A percentile compares a stretch with the other conserved stretches of the same genome.
Conservation (phyloP, 371 early-diverging fungal genomes). For the Furculomyces boomerangus region DNA sequence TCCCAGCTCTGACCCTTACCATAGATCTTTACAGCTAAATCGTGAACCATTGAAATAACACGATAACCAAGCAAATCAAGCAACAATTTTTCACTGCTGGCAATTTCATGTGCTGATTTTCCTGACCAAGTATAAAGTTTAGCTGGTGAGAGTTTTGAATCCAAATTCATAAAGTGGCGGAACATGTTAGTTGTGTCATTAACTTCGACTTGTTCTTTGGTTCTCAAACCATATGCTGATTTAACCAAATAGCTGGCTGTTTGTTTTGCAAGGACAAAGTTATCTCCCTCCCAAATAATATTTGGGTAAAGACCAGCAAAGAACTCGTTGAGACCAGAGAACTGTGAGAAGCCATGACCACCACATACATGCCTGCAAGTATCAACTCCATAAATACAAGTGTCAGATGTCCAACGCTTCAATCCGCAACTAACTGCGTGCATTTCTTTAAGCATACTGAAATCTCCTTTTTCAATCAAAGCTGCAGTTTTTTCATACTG, state of each 20-base stretch:
- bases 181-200: constrained; percentile 18
- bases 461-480: constrained; percentile 28
- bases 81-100: constrained; percentile 28
- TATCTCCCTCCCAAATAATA: constrained; percentile 70
- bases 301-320: constrained; percentile 43
- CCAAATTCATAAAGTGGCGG: constrained; percentile 7
- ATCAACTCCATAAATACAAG: constrained; percentile 61
- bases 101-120: constrained; percentile 1
- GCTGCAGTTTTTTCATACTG: constrained; percentile 38
- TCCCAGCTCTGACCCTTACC: constrained; percentile 27
- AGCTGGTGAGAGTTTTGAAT: neutral
- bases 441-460: constrained; percentile 44
- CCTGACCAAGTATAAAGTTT: neutral
- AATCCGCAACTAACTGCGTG: constrained; percentile 73
- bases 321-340: constrained; percentile 56
- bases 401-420: constrained; percentile 58
- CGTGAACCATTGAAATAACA: constrained; percentile 11
- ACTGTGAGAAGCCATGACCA: constrained; percentile 65
- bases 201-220: constrained; percentile 3
- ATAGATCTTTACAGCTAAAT: neutral
- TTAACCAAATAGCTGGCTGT: constrained; percentile 46
- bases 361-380: constrained; percentile 56
- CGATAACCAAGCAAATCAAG: constrained; percentile 45
- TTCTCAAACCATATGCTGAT: constrained; percentile 29
- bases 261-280: constrained; percentile 59